phyloP scores from a whole-genome alignment of 345 rosid genomes.

The Eucalyptus coolabah region DNA sequence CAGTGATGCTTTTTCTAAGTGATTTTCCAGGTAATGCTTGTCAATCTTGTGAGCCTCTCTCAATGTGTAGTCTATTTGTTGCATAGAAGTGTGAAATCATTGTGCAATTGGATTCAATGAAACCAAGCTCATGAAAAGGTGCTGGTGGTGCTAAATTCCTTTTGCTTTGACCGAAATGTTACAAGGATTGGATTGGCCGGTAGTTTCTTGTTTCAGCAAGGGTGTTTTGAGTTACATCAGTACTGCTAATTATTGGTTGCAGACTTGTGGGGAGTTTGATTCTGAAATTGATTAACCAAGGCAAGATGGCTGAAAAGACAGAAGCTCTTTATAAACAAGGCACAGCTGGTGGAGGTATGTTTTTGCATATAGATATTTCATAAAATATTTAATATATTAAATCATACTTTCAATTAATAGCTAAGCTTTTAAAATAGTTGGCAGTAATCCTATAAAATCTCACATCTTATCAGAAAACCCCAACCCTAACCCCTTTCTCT shows the following conservation, averaged over 20 bases:
- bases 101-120: not conserved
- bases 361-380: not conserved
- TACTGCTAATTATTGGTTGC: not conserved
- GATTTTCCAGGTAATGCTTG: not conserved
- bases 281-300: not conserved
- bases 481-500: not conserved
- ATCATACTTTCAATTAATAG: not conserved
- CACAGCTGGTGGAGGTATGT: not conserved
- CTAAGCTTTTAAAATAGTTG: not conserved
- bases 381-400: not conserved
- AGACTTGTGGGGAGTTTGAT: not conserved
- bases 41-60: not conserved
- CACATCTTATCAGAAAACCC: not conserved
- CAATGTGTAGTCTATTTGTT: not conserved
- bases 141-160: not conserved
- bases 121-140: not conserved
- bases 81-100: not conserved
- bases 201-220: not conserved
- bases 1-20: not conserved
- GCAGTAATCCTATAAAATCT: not conserved
- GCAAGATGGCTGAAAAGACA: not conserved
- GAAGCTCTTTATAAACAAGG: not conserved
- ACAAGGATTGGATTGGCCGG: not conserved
- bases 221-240: not conserved
- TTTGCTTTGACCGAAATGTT: not conserved